Evolutionary conservation across 2,329 filamentous ascomycete species (phyloP), one percentile per base, ranked within the genome.

Genomic region (Ascocoryne sarcoides): DNA sequence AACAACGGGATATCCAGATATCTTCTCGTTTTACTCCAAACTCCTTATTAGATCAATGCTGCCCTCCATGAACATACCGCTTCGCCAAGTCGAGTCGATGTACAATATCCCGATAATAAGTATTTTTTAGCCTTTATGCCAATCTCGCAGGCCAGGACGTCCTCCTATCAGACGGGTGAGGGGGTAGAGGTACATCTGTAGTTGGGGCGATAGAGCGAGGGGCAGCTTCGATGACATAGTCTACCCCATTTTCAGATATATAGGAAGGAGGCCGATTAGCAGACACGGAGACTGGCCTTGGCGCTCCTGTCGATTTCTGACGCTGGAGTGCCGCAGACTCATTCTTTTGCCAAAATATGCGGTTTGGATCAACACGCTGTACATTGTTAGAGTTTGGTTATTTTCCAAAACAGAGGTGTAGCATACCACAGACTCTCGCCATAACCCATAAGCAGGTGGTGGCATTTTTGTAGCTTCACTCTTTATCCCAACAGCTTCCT

Each of bases 371-470:
- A 21, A 88, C 82, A 35, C 84, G 73, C 75, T 84, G 52, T 19
- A 16, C 36, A 4, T 4, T 15, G 31, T 56, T 43, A 53, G 36
- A 36, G n/a, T 15, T 18, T 10, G 3, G 17, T 20, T 7, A 4
- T 23, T 16, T 23, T 8, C 40, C 19, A 26, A n/a, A 48, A 37
- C 8, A n/a, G 32, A 8, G 28, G 17, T 14, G 18, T 14, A 35
- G 77, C 80, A 61, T 71, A 85, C 81, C 62, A 92, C 84, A 55
- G 82, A 90, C 60, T 81, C 79, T 38, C 86, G 71, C 84, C 86
- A 93, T 1, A 87, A 65, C 0, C 88, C 88, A 57, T 95, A 95
- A 2, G 86, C 86, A 0, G 89, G 88, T 3, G 89, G 88, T 7
- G 79, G 76, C 15, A 70, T 49, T 52, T 79, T 78, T 31, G 65